phyloP scores from a whole-genome alignment of 331 rosid genomes.

The Malus hybrid region DNA sequence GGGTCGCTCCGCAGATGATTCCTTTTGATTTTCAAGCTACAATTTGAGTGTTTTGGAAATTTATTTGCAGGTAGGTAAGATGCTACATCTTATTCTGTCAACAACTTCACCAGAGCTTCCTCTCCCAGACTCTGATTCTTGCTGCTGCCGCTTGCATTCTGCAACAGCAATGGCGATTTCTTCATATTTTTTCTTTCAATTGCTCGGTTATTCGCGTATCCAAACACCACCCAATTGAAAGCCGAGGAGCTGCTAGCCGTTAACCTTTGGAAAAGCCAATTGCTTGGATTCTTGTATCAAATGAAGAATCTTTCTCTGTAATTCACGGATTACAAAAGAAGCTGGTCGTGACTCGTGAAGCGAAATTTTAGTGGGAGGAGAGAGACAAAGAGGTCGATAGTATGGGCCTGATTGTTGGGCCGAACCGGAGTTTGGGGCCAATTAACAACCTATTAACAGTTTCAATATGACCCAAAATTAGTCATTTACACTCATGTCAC shows the following conservation, averaged over 20 bases:
- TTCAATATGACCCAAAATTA: too few relatives aligned
- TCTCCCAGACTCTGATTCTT: conserved; percentile 28
- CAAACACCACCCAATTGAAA: not conserved
- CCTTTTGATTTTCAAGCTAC: too few relatives aligned
- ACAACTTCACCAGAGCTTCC: conserved; percentile 69
- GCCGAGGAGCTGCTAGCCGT: not conserved
- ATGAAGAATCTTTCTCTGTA: not conserved
- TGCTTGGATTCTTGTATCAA: not conserved
- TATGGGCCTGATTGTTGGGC: not conserved
- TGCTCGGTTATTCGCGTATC: not conserved
- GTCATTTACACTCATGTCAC: not conserved
- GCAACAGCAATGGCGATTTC: conserved; percentile 58
- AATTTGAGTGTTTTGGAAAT: too few relatives aligned
- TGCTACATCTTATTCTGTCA: conserved; percentile 1
- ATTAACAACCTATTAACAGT: too few relatives aligned
- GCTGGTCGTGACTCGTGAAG: not conserved
- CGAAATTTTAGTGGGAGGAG: too few relatives aligned
- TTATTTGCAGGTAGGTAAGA: too few relatives aligned
- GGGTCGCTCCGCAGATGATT: too few relatives aligned
- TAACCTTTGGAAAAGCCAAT: not conserved
- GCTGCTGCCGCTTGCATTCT: conserved; percentile 2
- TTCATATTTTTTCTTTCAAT: conserved; percentile 31
- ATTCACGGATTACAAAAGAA: not conserved
- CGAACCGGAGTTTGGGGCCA: not conserved
- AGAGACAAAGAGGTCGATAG: not conserved